A percentile compares a stretch with the other conserved stretches of the same genome.
Conservation (phyloP, 257 asterid species). For the Agastache rugosa region DNA sequence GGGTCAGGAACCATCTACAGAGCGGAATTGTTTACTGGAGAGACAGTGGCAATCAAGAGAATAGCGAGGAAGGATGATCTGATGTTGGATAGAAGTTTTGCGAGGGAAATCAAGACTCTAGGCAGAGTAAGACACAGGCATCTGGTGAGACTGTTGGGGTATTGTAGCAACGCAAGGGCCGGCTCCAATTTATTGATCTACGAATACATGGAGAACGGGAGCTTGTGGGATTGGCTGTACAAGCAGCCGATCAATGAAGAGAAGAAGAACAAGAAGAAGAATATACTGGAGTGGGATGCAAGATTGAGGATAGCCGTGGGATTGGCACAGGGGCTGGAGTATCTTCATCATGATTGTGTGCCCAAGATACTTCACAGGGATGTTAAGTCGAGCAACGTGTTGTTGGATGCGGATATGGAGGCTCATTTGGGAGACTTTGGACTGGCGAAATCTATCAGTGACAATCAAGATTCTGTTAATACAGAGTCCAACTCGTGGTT, state of each 20-base stretch:
- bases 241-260: constrained; percentile 49
- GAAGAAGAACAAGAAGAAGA: constrained; percentile 49
- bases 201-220: constrained; percentile 95
- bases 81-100: constrained; percentile 77
- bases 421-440: constrained; percentile 97
- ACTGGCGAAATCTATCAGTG: constrained; percentile 70
- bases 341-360: constrained; percentile 91
- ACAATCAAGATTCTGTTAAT: constrained; percentile 58
- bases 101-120: constrained; percentile 85
- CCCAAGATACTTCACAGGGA: constrained; percentile 94
- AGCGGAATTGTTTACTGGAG: constrained; percentile 75
- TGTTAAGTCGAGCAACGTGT: constrained; percentile 78
- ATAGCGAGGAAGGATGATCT: constrained; percentile 68
- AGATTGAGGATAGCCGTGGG: constrained; percentile 88
- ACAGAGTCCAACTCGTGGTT: constrained; percentile 82
- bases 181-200: constrained; percentile 78
- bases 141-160: constrained; percentile 80
- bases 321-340: constrained; percentile 86
- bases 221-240: constrained; percentile 91
- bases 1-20: constrained; percentile 84
- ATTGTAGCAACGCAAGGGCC: constrained; percentile 67
- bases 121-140: constrained; percentile 91
- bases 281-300: constrained; percentile 67
- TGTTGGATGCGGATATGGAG: constrained; percentile 82
- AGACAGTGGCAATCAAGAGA: constrained; percentile 82